Conservation (phyloP, 2,329 filamentous ascomycete species). For the Xylaria multiplex region DNA sequence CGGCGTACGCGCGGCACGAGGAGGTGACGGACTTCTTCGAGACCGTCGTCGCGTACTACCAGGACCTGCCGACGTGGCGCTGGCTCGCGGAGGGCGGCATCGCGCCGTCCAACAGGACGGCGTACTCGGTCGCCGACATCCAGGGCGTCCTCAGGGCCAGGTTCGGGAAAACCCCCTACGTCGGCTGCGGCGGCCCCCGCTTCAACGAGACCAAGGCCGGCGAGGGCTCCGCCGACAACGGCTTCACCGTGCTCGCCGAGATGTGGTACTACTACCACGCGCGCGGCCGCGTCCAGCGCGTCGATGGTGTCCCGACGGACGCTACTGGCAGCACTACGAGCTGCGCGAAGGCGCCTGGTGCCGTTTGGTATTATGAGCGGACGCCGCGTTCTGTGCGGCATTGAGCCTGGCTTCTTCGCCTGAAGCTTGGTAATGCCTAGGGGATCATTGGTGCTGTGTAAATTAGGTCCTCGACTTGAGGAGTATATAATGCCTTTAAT, state of each 20-base stretch:
- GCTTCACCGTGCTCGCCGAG: conserved; percentile 67
- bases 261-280: conserved; percentile 75
- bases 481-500: conserved; percentile 19
- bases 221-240: conserved; percentile 63
- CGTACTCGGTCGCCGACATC: conserved; percentile 64
- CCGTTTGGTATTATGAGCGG: conserved; percentile 65
- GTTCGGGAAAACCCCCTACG: conserved; percentile 66
- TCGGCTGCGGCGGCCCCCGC: conserved; percentile 69
- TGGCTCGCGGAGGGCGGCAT: conserved; percentile 68
- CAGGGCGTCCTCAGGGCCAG: conserved; percentile 60
- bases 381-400: conserved; percentile 52
- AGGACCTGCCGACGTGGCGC: conserved; percentile 65
- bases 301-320: conserved; percentile 56
- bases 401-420: neutral
- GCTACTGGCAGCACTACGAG: conserved; percentile 58
- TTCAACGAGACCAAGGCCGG: conserved; percentile 71
- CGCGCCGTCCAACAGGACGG: conserved; percentile 66
- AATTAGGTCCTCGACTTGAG: neutral
- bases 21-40: conserved; percentile 73
- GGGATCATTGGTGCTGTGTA: neutral
- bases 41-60: conserved; percentile 67
- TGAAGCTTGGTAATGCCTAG: neutral
- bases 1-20: conserved; percentile 63
- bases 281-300: conserved; percentile 65
- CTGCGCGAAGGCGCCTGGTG: conserved; percentile 64